Evolutionary conservation across 129 eudicot genomes (phyloP).

Genomic region (Gnaphalium uliginosum): DNA sequence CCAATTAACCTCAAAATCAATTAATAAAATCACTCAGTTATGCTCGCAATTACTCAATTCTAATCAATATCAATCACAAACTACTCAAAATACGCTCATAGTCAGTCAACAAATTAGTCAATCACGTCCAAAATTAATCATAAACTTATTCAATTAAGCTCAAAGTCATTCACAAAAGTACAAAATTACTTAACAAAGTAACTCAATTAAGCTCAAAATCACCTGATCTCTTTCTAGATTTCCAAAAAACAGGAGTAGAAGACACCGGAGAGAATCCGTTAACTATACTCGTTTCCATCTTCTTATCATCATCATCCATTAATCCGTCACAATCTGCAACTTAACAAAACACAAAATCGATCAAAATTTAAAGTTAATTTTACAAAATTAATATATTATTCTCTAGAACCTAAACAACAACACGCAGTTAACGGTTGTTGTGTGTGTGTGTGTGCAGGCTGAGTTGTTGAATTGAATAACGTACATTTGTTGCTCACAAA

Average conservation of each 20-base stretch:
- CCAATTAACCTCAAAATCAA: background rate
- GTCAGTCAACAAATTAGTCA: background rate
- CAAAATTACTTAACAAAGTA: background rate
- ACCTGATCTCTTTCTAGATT: slow-evolving; percentile 85
- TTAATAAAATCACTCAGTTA: background rate
- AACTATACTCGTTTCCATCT: slow-evolving; percentile 38
- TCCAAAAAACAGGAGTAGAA: slow-evolving; percentile 81
- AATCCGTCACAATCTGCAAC: slow-evolving; percentile 19
- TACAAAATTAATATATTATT: background rate
- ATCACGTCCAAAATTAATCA: background rate
- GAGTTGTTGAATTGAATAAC: slow-evolving; percentile 36
- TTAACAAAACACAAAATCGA: slow-evolving; percentile 3
- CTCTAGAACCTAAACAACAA: background rate
- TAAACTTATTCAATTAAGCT: background rate
- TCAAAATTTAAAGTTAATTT: slow-evolving; percentile 19
- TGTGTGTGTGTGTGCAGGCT: slow-evolving; percentile 13
- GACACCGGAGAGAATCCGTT: slow-evolving; percentile 68
- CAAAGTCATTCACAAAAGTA: background rate
- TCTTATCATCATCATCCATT: slow-evolving; percentile 52
- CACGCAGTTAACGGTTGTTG: slow-evolving; percentile 8
- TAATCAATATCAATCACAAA: background rate
- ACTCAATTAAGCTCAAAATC: background rate
- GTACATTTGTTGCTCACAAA: slow-evolving; percentile 34
- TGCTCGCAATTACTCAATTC: background rate
- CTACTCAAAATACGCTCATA: background rate